Evolutionary conservation across 345 rosid genomes (phyloP).

Genomic region (Hypericum perforatum): DNA sequence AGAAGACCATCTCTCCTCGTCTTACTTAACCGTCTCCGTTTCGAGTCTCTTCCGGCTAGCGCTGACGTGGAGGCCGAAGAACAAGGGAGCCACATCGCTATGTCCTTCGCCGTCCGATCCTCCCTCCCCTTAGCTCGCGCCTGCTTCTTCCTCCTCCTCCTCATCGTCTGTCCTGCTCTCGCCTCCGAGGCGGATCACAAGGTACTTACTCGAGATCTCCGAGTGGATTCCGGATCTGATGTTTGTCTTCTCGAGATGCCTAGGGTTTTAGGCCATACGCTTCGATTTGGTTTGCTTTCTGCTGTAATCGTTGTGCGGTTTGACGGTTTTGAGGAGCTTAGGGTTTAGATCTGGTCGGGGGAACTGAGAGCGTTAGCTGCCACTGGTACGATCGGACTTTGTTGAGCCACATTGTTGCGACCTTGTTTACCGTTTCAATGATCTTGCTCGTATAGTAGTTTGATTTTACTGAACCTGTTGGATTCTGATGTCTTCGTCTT

Average conservation of each 20-base stretch:
- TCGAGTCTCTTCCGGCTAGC: no score
- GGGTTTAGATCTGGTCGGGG: slow-evolving; percentile 6
- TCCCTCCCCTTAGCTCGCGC: slow-evolving; percentile 16
- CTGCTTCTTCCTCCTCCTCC: slow-evolving; percentile 20
- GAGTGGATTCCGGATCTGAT: no score
- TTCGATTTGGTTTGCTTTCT: slow-evolving; percentile 20
- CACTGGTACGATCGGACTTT: not conserved
- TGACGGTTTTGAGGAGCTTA: not conserved
- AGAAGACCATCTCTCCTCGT: no score
- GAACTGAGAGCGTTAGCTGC: not conserved
- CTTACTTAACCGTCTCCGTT: no score
- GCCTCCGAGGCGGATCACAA: slow-evolving; percentile 93
- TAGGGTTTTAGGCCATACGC: no score
- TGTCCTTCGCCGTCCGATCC: slow-evolving; percentile 35
- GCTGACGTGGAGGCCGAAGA: no score
- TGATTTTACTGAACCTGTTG: no score
- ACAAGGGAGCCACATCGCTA: slow-evolving; percentile 23
- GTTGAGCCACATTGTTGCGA: not conserved
- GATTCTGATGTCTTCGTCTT: no score
- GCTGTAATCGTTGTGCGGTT: not conserved
- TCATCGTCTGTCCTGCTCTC: slow-evolving; percentile 30
- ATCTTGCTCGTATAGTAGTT: no score
- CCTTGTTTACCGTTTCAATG: no score
- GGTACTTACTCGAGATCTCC: slow-evolving; percentile 28
- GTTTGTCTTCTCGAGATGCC: no score